These are phyloP conservation scores for Arthrobotrys sphaeroides DNA, from an alignment of 2,329 filamentous ascomycete species.

Conservation along the genomic window DNA sequence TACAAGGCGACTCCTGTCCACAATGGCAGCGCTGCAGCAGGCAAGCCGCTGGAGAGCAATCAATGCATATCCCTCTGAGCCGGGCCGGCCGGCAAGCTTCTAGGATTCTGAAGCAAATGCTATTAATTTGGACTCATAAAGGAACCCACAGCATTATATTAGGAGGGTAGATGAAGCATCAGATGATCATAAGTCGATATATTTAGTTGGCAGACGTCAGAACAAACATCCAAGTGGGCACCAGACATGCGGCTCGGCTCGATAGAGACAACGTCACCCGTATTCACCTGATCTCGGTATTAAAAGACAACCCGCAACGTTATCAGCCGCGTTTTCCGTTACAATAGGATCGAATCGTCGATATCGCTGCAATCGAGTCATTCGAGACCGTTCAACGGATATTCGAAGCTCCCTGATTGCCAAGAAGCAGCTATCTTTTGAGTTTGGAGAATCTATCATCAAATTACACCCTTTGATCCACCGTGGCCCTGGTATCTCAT, in stretches of 20 bases:
- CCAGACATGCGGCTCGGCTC: constrained; percentile 49
- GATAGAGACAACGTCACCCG: constrained; percentile 41
- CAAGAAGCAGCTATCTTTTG: constrained; percentile 15
- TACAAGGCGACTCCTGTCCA: neutral
- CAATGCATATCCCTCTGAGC: neutral
- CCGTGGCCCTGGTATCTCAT: constrained; percentile 15
- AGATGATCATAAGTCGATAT: constrained; percentile 35
- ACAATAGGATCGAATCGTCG: neutral
- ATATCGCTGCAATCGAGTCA: neutral
- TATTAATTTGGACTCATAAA: neutral
- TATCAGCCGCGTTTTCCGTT: constrained; percentile 43
- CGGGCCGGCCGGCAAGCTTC: neutral
- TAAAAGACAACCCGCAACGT: constrained; percentile 3
- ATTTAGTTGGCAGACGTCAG: constrained; percentile 26
- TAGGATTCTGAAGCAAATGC: neutral
- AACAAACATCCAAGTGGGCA: constrained; percentile 39
- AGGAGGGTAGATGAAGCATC: constrained; percentile 18
- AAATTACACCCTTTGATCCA: constrained; percentile 33
- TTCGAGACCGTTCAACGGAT: neutral
- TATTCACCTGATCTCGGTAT: constrained; percentile 33
- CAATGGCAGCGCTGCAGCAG: neutral
- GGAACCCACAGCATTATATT: neutral
- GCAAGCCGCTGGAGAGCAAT: neutral
- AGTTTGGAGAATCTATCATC: constrained; percentile 23
- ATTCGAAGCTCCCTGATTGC: neutral